Conservation (phyloP, 352 stramenopile species). For the Pythium sukuiense region DNA sequence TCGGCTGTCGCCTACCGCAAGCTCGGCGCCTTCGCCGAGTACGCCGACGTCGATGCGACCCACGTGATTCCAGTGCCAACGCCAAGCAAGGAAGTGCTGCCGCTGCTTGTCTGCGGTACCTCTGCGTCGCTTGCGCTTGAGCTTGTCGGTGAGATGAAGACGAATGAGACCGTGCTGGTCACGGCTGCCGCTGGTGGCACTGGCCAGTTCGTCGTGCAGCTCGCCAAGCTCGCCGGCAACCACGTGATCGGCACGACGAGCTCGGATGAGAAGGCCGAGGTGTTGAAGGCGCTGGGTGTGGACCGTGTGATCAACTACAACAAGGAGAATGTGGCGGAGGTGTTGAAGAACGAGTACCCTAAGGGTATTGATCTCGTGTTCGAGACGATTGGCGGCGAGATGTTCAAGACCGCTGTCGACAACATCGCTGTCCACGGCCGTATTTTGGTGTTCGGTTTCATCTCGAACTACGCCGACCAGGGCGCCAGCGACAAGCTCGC, state of each 20-base stretch:
- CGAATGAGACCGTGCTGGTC: constrained; percentile 43
- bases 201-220: constrained; percentile 68
- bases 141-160: constrained; percentile 42
- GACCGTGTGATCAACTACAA: constrained; percentile 77
- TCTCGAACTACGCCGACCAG: constrained; percentile 27
- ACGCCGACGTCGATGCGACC: constrained; percentile 35
- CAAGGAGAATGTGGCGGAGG: constrained; percentile 46
- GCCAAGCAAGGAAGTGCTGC: constrained; percentile 30
- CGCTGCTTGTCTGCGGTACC: constrained; percentile 38
- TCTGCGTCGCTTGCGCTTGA: constrained; percentile 45
- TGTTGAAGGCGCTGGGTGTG: constrained; percentile 33
- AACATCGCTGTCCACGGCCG: constrained; percentile 34
- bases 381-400: constrained; percentile 43
- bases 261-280: constrained; percentile 76
- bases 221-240: constrained; percentile 71
- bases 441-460: constrained; percentile 44
- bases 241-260: constrained; percentile 65
- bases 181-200: constrained; percentile 53
- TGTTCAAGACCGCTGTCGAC: constrained; percentile 38
- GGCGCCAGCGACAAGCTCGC: constrained; percentile 23
- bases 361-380: constrained; percentile 45
- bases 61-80: constrained; percentile 27
- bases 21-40: constrained; percentile 40
- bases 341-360: constrained; percentile 54
- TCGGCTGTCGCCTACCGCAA: constrained; percentile 41